Evolutionary conservation across 305 asterid species (phyloP).

Genomic region (Fraxinus dipetala): DNA sequence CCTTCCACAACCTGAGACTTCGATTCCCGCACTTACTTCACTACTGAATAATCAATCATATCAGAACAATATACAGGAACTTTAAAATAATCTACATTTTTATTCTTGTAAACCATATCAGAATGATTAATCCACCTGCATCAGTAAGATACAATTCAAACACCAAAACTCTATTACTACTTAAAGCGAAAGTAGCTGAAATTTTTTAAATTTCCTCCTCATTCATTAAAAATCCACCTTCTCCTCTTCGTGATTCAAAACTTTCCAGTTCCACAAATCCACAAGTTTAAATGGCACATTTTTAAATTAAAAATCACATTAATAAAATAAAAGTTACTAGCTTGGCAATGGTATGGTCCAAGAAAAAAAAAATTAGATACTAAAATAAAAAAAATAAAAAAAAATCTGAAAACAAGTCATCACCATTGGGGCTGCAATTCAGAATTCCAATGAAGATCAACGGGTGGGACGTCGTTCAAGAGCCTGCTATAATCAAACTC

Average conservation of each 20-base stretch:
- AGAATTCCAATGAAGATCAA: conserved; percentile 37
- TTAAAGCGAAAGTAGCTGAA: not conserved
- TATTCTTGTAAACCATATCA: not conserved
- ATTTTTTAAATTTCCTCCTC: not conserved
- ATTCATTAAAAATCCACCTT: not conserved
- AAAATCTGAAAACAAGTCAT: not conserved
- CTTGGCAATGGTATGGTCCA: not conserved
- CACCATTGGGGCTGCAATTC: conserved; percentile 32
- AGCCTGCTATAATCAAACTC: conserved; percentile 43
- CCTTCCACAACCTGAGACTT: conserved; percentile 44
- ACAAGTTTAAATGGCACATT: conserved; percentile 20
- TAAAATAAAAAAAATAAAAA: not conserved
- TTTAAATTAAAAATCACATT: not conserved
- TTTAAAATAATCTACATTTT: not conserved
- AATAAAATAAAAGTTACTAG: not conserved
- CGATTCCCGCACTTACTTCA: conserved; percentile 45
- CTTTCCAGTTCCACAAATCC: conserved; percentile 8
- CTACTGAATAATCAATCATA: conserved; percentile 20
- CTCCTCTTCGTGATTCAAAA: not conserved
- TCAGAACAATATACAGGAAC: conserved; percentile 13
- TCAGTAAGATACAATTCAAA: not conserved
- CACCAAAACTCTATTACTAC: not conserved
- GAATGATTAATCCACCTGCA: not conserved
- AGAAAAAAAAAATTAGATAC: not conserved
- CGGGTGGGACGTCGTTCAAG: conserved; percentile 34